Evolutionary conservation across 768 basidiomycete species (phyloP).

Genomic region (Sutorius australiensis): DNA sequence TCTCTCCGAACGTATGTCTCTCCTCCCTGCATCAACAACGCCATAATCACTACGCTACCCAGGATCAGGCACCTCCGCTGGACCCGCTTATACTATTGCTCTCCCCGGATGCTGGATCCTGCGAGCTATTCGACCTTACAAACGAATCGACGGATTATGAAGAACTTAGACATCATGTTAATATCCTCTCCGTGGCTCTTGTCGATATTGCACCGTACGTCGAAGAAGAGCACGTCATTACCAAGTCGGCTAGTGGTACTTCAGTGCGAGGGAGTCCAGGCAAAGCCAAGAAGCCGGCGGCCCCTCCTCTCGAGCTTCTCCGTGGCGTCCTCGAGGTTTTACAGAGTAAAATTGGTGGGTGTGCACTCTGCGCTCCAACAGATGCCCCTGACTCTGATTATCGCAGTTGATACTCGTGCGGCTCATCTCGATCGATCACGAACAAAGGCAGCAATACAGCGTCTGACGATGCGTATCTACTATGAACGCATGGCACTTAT

Average conservation of each 20-base stretch:
- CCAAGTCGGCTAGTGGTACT: constrained; percentile 6
- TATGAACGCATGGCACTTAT: constrained; percentile 50
- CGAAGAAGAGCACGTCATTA: constrained; percentile 37
- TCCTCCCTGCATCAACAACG: neutral
- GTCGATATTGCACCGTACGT: constrained; percentile 58
- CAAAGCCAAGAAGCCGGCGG: constrained; percentile 29
- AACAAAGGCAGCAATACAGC: constrained; percentile 65
- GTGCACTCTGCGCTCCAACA: neutral
- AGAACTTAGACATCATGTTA: constrained; percentile 50
- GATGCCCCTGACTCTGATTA: neutral
- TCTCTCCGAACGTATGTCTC: constrained; percentile 13
- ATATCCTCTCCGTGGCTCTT: constrained; percentile 57
- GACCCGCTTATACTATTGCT: constrained; percentile 48
- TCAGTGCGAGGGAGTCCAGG: constrained; percentile 23
- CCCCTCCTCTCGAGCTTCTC: constrained; percentile 49
- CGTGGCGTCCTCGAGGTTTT: constrained; percentile 45
- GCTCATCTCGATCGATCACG: constrained; percentile 74
- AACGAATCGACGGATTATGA: constrained; percentile 59
- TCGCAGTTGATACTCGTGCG: constrained; percentile 65
- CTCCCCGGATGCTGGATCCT: constrained; percentile 38
- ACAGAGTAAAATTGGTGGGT: constrained; percentile 61
- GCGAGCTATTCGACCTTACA: constrained; percentile 50
- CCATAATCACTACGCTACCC: neutral
- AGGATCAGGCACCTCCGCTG: constrained; percentile 51
- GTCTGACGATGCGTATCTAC: constrained; percentile 55